These are phyloP conservation scores for Coprinopsis marcescibilis DNA, from an alignment of 768 basidiomycete species.

Conservation along the genomic window DNA sequence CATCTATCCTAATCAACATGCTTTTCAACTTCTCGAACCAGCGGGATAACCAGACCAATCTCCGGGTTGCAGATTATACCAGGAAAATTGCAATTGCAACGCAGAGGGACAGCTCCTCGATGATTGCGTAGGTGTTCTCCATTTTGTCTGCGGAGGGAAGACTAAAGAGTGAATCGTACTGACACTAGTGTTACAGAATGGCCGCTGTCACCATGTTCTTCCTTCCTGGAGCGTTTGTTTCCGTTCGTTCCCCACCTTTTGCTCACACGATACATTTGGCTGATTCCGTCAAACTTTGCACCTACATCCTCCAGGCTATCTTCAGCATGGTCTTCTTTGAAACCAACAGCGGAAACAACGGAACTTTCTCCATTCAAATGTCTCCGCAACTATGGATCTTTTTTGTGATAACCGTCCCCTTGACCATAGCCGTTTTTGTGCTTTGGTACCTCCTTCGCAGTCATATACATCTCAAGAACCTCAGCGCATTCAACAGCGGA, in stretches of 20 bases:
- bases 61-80: conserved; percentile 16
- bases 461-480: too few relatives aligned
- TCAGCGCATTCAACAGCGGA: too few relatives aligned
- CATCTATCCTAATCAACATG: conserved; percentile 17
- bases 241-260: conserved; percentile 9
- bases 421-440: conserved; percentile 17
- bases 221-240: conserved; percentile 20
- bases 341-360: conserved; percentile 3
- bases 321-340: conserved; percentile 24
- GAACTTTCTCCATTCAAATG: conserved; percentile 5
- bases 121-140: conserved; percentile 19
- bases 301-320: conserved; percentile 16
- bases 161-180: background rate
- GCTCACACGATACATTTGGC: background rate
- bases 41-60: conserved; percentile 16
- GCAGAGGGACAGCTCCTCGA: conserved; percentile 20
- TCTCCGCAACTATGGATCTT: conserved; percentile 17
- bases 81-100: conserved; percentile 17
- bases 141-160: background rate
- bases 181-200: conserved; percentile 12
- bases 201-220: conserved; percentile 24
- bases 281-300: background rate
- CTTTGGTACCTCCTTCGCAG: conserved; percentile 12
- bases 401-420: conserved; percentile 17
- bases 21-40: conserved; percentile 18